These are phyloP conservation scores for Comarum palustre DNA, from an alignment of 306 rosid species.

Conservation along the genomic window DNA sequence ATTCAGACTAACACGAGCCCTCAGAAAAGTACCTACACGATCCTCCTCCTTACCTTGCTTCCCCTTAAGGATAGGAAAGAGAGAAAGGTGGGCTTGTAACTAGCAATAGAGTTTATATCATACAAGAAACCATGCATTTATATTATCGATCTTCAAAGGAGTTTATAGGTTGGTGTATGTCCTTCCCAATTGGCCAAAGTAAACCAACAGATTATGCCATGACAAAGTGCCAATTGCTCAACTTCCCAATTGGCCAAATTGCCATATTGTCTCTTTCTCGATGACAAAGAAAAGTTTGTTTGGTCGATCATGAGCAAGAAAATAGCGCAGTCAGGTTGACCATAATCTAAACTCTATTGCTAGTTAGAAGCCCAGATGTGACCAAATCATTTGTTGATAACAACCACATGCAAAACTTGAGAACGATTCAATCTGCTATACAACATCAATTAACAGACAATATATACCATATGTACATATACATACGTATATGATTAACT, in stretches of 20 bases:
- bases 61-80: no score
- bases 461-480: background rate
- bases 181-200: slow-evolving; percentile 3
- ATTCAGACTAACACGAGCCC: no score
- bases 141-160: background rate
- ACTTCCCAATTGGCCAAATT: background rate
- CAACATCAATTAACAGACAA: slow-evolving; percentile 39
- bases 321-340: slow-evolving; percentile 13
- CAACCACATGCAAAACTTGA: slow-evolving; percentile 18
- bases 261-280: background rate
- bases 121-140: background rate
- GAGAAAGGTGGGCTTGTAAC: no score
- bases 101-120: no score
- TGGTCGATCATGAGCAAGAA: slow-evolving; percentile 3
- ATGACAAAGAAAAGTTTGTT: slow-evolving; percentile 4
- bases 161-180: background rate
- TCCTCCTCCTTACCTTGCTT: no score
- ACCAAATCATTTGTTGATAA: slow-evolving; percentile 17
- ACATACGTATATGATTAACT: background rate
- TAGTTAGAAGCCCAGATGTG: background rate
- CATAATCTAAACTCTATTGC: slow-evolving; percentile 19
- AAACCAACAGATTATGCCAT: background rate
- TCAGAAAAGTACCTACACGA: no score
- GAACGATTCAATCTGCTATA: slow-evolving; percentile 30
- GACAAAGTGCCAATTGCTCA: slow-evolving; percentile 8